Evolutionary conservation across 2,329 filamentous ascomycete genomes (phyloP).

Genomic region (Colletotrichum eleusines): DNA sequence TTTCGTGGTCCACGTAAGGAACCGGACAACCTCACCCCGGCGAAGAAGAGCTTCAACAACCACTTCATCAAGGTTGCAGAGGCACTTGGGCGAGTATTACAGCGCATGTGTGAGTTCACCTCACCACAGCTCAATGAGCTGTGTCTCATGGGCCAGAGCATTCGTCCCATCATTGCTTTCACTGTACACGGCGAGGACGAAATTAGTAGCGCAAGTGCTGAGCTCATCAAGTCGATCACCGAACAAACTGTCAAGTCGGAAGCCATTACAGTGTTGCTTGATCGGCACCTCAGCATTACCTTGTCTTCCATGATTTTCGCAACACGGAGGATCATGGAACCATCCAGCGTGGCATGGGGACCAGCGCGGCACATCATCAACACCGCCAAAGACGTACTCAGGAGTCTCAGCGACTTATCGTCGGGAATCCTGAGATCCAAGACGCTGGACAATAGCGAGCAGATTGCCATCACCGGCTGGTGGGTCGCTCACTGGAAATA

Average conservation of each 20-base stretch:
- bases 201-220: conserved; percentile 83
- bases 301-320: conserved; percentile 58
- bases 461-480: conserved; percentile 76
- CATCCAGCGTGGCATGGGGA: conserved; percentile 63
- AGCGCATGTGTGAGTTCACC: conserved; percentile 82
- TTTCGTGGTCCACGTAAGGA: conserved; percentile 69
- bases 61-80: conserved; percentile 69
- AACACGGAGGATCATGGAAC: conserved; percentile 49
- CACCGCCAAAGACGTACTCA: conserved; percentile 68
- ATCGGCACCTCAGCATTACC: conserved; percentile 58
- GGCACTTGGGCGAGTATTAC: conserved; percentile 79
- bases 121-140: conserved; percentile 76
- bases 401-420: conserved; percentile 67
- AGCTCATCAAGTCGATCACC: conserved; percentile 86
- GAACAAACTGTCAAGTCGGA: conserved; percentile 69
- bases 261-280: conserved; percentile 61
- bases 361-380: conserved; percentile 69
- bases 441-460: conserved; percentile 70
- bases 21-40: conserved; percentile 52
- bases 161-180: conserved; percentile 80
- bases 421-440: conserved; percentile 68
- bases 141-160: conserved; percentile 75
- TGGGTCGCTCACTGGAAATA: conserved; percentile 89
- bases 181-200: conserved; percentile 85
- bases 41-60: conserved; percentile 80